Base-by-base conservation (phyloP, 208 protist species). In the Wallacemonas rigidus region DNA sequence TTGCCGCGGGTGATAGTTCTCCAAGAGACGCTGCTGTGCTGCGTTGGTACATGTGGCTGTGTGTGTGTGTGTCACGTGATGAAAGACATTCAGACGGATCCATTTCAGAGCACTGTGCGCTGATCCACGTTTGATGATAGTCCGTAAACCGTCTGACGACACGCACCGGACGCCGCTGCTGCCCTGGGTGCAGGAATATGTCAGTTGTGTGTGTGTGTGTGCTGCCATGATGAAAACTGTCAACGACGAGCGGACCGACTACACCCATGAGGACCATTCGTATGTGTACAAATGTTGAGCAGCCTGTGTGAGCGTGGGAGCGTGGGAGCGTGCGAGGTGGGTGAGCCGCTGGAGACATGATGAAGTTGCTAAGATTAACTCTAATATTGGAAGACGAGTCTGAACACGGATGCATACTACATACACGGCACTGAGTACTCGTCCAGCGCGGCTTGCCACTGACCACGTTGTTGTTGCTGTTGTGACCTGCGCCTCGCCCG, bases 251-350 rank as follows among this genome's bases (percentile, higher is more conserved):
- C 72, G 72, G 72, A 76, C 72, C 64, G 72, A 76, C 62, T 67
- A 45, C 62, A 71, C 48, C 63, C 36, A 69, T 76, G 72, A 57
- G 72, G 72, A 76, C 72, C 54, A 26, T 76, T 76, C 72, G 72
- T 69, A 76, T 76, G 72, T 76, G 72, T 76, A 76, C 72, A 76
- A 76, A 76, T 76, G 63, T 76, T 76, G 72, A 71, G 63, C 57
- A 63, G 57, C 38, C 26, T 26, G 26, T 26, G 26, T 26, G 26
- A 26, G 26, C 26, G 26, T 26, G 26, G 0, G 26, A 26, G 26
- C 26, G 26, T 26, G 26, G 0, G 26, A 26, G 26, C 26, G 26
- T 26, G 26, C 0, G 26, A 26, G 26, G 26, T 26, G 26, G 26
- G 26, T 0, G 26, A 26, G 26, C 26, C 26, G 26, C 26, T 26